Conservation (phyloP, 2,329 filamentous ascomycete species). For the Fusarium oligoseptatum region DNA sequence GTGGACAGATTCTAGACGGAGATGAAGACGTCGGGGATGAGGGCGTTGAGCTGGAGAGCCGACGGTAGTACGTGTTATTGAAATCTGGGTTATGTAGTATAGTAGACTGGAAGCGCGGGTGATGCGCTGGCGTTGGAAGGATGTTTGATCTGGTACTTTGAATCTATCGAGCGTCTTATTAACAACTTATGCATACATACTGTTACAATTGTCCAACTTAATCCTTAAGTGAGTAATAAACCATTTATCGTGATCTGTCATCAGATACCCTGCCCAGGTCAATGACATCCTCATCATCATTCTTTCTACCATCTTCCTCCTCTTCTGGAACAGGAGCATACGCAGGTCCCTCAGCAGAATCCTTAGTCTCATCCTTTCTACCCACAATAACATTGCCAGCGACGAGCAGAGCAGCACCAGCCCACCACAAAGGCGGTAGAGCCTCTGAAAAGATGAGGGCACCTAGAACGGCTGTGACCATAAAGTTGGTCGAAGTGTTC, state of each 20-base stretch:
- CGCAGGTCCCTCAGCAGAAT: constrained; percentile 43
- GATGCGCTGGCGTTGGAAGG: constrained; percentile 40
- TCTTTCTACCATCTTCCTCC: constrained; percentile 39
- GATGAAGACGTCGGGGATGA: constrained; percentile 58
- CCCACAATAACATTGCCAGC: constrained; percentile 85
- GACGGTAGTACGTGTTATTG: constrained; percentile 40
- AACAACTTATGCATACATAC: neutral
- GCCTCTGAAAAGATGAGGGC: constrained; percentile 78
- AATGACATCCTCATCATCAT: constrained; percentile 51
- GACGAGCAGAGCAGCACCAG: constrained; percentile 78
- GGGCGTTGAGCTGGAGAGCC: constrained; percentile 59
- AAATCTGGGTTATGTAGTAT: constrained; percentile 9
- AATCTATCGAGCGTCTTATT: constrained; percentile 14
- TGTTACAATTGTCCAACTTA: neutral
- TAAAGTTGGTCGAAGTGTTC: constrained; percentile 86
- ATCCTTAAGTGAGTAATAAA: neutral
- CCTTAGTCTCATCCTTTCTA: constrained; percentile 69
- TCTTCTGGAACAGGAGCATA: constrained; percentile 49
- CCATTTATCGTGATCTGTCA: constrained; percentile 33
- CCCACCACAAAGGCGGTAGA: constrained; percentile 81
- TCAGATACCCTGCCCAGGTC: constrained; percentile 49
- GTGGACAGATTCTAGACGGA: constrained; percentile 58
- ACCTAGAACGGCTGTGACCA: constrained; percentile 81
- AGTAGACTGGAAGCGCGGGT: constrained; percentile 33
- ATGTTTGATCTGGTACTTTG: constrained; percentile 19